These are phyloP conservation scores for Ogataea naganishii DNA, from an alignment of 805 yeast species.

Conservation along the genomic window DNA sequence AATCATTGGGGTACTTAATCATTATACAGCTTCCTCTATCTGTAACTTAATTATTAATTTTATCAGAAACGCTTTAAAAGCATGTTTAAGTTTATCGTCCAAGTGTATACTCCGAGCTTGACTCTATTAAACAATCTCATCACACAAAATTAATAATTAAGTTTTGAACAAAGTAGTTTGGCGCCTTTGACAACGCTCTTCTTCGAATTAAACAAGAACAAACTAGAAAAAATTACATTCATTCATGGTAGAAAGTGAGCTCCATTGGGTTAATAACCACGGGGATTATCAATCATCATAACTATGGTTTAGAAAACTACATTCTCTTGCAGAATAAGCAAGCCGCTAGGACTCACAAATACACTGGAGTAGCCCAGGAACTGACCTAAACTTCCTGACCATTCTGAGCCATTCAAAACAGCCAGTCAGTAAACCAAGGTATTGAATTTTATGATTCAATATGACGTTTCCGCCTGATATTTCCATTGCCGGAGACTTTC, in stretches of 20 bases:
- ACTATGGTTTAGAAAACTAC: constrained; percentile 56
- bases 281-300: constrained; percentile 49
- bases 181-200: constrained; percentile 62
- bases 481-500: constrained; percentile 82
- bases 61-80: constrained; percentile 13
- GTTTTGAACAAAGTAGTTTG: constrained; percentile 27
- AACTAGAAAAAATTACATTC: constrained; percentile 22
- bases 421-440: constrained; percentile 4
- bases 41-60: neutral
- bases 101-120: constrained; percentile 68
- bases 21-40: neutral
- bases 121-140: constrained; percentile 79
- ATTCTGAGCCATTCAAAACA: constrained; percentile 1
- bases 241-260: constrained; percentile 71
- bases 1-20: constrained; percentile 19
- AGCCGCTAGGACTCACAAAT: constrained; percentile 8
- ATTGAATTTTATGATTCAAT: constrained; percentile 11
- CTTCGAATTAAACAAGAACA: constrained; percentile 16
- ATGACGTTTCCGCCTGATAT: constrained; percentile 48
- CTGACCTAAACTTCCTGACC: neutral
- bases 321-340: constrained; percentile 53
- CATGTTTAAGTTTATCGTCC: constrained; percentile 42
- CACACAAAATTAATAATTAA: constrained; percentile 28
- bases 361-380: constrained; percentile 1
- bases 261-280: constrained; percentile 64